Base-by-base conservation (phyloP, 129 eudicot genomes). In the Glebionis coronaria region DNA sequence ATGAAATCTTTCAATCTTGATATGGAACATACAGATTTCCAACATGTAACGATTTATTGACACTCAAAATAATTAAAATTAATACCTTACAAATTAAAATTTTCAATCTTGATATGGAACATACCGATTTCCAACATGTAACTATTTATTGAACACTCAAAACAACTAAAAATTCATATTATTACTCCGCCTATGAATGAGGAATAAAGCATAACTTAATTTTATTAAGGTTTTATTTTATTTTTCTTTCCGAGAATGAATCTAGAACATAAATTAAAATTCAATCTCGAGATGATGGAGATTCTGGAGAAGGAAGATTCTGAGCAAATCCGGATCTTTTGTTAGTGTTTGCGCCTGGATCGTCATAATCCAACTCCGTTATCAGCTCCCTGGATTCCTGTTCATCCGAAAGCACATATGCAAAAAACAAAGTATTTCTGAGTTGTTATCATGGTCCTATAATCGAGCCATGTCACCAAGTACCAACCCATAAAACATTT, bases 271-370 rank as follows among this genome's bases (percentile, higher is more conserved):
- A 25, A 44, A 25, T 69, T 44, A 56, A 8, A 28, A 46, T 61
- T 61, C 28, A 72, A 52, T 7, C 62, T 51, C n/a, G 28, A 50
- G 65, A 15, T 63, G 44, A 1, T 20, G 69, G 53, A 28, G 69
- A 52, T 53, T 23, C 69, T 50, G 59, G 69, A 52, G 61, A 29
- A 27, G 72, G 72, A 42, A 40, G 58, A 67, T 31, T 28, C 56
- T 23, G 74, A 61, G 29, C 20, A 50, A 72, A 21, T 23, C 71
- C 82, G 28, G 72, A 65, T 61, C 25, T 61, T 18, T 18, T 7
- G 59, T 78, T 78, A 49, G 49, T 47, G 67, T 78, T 78, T 47
- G 82, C 56, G 56, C 78, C 68, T 10, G 82, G 61, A 12, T 73
- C 79, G 6, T 56, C 73, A 15, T 78, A 78, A 58, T 78, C 78